Conservation (phyloP, 1,284 basidiomycete species). For the Anthracocystis walkeri region DNA sequence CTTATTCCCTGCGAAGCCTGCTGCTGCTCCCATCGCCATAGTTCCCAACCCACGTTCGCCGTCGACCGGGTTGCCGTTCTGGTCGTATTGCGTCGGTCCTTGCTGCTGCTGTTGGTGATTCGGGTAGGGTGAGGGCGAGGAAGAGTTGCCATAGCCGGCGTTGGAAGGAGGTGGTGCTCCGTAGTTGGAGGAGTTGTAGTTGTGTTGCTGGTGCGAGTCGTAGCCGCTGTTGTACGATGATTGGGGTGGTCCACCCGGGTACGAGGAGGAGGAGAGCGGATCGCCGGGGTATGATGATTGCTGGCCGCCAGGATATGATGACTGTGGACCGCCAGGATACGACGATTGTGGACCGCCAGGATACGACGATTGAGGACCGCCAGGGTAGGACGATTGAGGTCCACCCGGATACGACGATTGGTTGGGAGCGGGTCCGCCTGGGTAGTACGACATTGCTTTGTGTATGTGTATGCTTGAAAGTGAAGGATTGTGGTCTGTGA, state of each 20-base stretch:
- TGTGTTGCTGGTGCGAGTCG: constrained; percentile 12
- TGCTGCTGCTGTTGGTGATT: constrained; percentile 25
- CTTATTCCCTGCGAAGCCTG: constrained; percentile 58
- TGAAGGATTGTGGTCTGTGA: not conserved
- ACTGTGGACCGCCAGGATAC: constrained; percentile 29
- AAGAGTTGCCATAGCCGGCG: constrained; percentile 15
- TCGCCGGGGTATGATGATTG: constrained; percentile 43
- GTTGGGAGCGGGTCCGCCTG: constrained; percentile 21
- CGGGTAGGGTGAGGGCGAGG: constrained; percentile 16
- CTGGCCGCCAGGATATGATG: constrained; percentile 32
- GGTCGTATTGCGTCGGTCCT: constrained; percentile 53
- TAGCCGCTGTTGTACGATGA: constrained; percentile 26
- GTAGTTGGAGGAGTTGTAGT: constrained; percentile 25
- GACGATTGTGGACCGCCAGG: constrained; percentile 29
- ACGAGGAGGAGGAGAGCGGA: constrained; percentile 23
- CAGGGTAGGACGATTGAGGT: constrained; percentile 31
- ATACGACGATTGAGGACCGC: constrained; percentile 30
- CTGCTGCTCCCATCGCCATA: constrained; percentile 58
- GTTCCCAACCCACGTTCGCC: constrained; percentile 63
- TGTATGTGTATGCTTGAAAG: not conserved
- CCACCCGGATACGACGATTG: constrained; percentile 24
- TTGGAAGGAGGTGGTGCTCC: constrained; percentile 8
- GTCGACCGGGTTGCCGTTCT: constrained; percentile 54
- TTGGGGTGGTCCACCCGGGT: constrained; percentile 23
- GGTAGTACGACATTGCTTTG: constrained; percentile 26